Percentiles rank a stretch among this genome's conserved stretches.
Conservation (phyloP, 805 yeast species). For the Cyberlindnera nakhonratchasimensis region DNA sequence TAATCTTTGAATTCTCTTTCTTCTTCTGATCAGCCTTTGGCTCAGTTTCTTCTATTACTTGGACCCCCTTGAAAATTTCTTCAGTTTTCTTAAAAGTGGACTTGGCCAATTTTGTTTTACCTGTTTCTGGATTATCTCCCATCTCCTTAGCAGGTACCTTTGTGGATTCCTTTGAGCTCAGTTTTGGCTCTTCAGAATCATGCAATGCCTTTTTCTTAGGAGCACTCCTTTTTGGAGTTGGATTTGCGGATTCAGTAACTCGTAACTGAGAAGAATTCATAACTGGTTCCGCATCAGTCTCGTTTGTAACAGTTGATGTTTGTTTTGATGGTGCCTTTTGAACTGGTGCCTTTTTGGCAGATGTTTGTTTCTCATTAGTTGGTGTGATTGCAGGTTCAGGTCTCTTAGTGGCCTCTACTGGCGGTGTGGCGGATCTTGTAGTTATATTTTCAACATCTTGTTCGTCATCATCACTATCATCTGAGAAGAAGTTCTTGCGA, state of each 20-base stretch:
- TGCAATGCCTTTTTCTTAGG: neutral
- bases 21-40: neutral
- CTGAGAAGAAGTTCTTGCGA: constrained; percentile 15
- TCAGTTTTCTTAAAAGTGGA: too few relatives aligned
- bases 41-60: too few relatives aligned
- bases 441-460: neutral
- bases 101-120: too few relatives aligned
- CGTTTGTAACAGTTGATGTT: neutral
- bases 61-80: too few relatives aligned
- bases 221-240: neutral
- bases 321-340: neutral
- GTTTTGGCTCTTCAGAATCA: too few relatives aligned
- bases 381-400: neutral
- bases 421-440: neutral
- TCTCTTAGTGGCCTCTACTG: neutral
- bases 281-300: neutral
- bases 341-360: neutral
- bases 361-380: neutral
- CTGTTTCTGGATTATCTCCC: too few relatives aligned
- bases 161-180: too few relatives aligned
- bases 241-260: neutral
- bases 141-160: neutral
- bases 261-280: neutral
- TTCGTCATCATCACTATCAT: constrained; percentile 5
- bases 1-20: neutral